phyloP scores from a whole-genome alignment of 2,329 filamentous ascomycete species.

The Plectosphaerella sp. region DNA sequence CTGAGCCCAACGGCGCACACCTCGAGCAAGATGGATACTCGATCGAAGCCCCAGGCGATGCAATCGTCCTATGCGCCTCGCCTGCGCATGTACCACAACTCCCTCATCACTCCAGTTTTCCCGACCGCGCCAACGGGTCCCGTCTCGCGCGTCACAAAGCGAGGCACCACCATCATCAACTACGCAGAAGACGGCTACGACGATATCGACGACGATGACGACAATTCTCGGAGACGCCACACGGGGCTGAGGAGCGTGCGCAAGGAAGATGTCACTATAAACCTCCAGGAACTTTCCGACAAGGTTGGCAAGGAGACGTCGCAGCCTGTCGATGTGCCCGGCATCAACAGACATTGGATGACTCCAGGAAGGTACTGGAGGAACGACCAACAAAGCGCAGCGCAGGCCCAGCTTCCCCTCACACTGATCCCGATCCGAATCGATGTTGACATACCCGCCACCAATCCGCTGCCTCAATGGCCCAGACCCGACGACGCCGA shows the following conservation, averaged over 20 bases:
- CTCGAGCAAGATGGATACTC: slow-evolving; percentile 39
- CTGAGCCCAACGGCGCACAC: not conserved
- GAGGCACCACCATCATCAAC: slow-evolving; percentile 93
- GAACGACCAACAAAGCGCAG: slow-evolving; percentile 56
- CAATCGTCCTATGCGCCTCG: slow-evolving; percentile 89
- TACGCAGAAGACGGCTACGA: slow-evolving; percentile 97
- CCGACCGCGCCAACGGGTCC: slow-evolving; percentile 64
- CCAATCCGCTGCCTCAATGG: slow-evolving; percentile 61
- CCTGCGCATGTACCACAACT: slow-evolving; percentile 85
- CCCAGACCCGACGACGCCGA: slow-evolving; percentile 58
- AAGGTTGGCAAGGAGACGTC: slow-evolving; percentile 80
- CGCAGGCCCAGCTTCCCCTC: slow-evolving; percentile 72
- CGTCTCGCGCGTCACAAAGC: slow-evolving; percentile 83
- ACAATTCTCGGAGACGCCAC: slow-evolving; percentile 70
- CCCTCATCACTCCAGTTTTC: slow-evolving; percentile 80
- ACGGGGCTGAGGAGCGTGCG: slow-evolving; percentile 81
- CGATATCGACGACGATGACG: slow-evolving; percentile 68
- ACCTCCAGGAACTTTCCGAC: slow-evolving; percentile 62
- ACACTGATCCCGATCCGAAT: slow-evolving; percentile 95
- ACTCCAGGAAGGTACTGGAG: slow-evolving; percentile 59
- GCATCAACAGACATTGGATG: slow-evolving; percentile 96
- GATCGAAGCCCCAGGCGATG: slow-evolving; percentile 71
- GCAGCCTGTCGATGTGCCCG: slow-evolving; percentile 77
- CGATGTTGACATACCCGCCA: slow-evolving; percentile 85
- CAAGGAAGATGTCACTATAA: slow-evolving; percentile 64